phyloP scores from a whole-genome alignment of 2,329 filamentous ascomycete genomes.

The Talaromyces sp. region DNA sequence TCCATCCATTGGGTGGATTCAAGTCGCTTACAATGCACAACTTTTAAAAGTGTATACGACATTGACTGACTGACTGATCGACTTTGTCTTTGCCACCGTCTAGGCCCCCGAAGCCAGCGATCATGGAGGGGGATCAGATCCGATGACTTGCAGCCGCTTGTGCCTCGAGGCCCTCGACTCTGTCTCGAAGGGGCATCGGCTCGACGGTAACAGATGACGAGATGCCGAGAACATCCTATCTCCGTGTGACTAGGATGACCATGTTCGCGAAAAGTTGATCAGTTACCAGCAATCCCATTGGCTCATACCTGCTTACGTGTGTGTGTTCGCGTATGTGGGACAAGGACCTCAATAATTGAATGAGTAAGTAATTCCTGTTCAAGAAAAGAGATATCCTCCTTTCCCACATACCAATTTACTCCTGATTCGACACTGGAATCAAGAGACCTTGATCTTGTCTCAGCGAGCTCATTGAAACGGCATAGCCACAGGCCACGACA shows the following conservation, averaged over 20 bases:
- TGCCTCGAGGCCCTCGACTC: not conserved
- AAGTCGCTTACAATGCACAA: not conserved
- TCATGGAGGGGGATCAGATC: not conserved
- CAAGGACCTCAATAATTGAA: constrained; percentile 6
- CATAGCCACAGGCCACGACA: not conserved
- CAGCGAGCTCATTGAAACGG: not conserved
- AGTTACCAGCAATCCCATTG: not conserved
- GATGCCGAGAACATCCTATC: not conserved
- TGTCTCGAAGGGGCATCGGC: not conserved
- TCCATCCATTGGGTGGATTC: not conserved
- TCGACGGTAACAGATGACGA: not conserved
- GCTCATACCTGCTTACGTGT: not conserved
- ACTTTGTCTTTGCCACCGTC: not conserved
- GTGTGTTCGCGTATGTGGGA: not conserved
- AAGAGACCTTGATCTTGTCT: not conserved
- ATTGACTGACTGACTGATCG: not conserved
- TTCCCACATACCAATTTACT: too few species aligned
- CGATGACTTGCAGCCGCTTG: not conserved
- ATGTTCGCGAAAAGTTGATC: not conserved
- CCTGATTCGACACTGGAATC: not conserved
- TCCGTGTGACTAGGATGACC: not conserved
- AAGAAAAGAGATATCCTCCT: not conserved
- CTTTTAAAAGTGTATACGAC: not conserved
- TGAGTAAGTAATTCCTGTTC: not conserved
- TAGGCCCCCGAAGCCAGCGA: not conserved